Base-by-base conservation (phyloP, 2,329 filamentous ascomycete species). In the Fusarium euwallaceae region DNA sequence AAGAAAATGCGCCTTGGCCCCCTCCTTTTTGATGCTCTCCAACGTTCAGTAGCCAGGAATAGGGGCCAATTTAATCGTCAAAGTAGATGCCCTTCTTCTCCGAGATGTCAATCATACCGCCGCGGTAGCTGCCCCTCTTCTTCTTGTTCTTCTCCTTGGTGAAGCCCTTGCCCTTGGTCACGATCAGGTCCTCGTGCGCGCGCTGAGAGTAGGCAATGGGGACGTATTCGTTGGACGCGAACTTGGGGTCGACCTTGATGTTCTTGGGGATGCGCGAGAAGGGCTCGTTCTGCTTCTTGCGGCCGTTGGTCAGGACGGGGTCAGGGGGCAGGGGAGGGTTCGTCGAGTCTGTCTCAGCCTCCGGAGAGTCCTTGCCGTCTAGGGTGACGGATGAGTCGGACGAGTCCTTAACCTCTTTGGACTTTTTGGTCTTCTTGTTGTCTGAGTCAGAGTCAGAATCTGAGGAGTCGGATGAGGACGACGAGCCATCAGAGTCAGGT, bases 61-160 rank as follows among this genome's bases (percentile, higher is more conserved):
- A 45, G 20, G 17, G 27, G 9, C 16, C 17, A 29, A 17, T 78
- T 85, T 90, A 97, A 79, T 97, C 94, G 3, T 98, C 95, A 84
- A 99, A 99, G 86, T 97, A 98, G 86, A 98, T 93, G 68, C 94
- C 93, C 84, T 96, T 95, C 74, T 93, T 93, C 22, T 92, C 91
- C 16, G 88, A 85, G 63, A 96, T 93, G 81, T 99, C 95, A 79
- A 99, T 97, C 62, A 89, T 84, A 8, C 97, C 97, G 53, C 97
- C 97, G 58, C 93, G 92, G 88, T 98, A 99, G 76, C 93, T 94
- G 61, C 97, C 97, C 78, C 92, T 89, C 89, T 95, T 95, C 89
- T 95, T 97, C 89, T 99, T 99, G 86, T 99, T 99, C 92, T 99
- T 99, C 87, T 98, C 97, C 88, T 99, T 99, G 70, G 96, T 98